Base-by-base conservation (phyloP, 768 basidiomycete species). In the Psilocybe cubensis region DNA sequence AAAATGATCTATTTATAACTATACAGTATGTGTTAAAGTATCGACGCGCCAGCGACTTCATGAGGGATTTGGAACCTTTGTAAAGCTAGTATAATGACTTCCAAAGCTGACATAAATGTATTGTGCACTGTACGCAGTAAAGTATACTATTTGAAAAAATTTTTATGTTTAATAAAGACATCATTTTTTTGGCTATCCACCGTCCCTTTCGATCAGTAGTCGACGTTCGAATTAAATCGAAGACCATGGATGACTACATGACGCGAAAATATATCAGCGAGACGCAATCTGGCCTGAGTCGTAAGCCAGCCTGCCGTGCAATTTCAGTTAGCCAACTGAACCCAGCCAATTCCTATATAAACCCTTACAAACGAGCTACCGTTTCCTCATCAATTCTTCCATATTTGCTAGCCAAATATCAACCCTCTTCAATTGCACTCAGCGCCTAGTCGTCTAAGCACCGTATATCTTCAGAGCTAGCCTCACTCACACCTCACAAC, bases 351-450 rank as follows among this genome's bases (percentile, higher is more conserved):
- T 24, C 44, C 24, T 53, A 60, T 63, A 63, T 48, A 58, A 60
- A 24, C 46, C 50, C 17, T 17, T 18, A 46, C 42, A 38, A 6
- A 14, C 11, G 18, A 24, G 7, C 25, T 17, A 20, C 25, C 20
- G 2, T 28, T 3, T 53, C 50, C 27, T 40, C 46, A 63, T 58
- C 62, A 63, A 60, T 58, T 49, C 53, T 49, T 48, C 59, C 40
- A 57, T 40, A 54, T 52, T 58, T 62, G 57, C 59, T 64, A 57
- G 56, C 51, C 58, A 56, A 53, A 49, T 54, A 33, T 52, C 45
- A n/a, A 27, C 46, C 27, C 20, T 20, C 3, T 45, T 18, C 41
- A 38, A 41, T 21, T 33, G 42, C 53, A 35, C 42, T 28, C 51
- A 12, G 25, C 11, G 44, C 31, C 31, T 25, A 50, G 46, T 43